These are phyloP conservation scores for Pleurotus cornucopiae DNA, from an alignment of 768 basidiomycete species.

Conservation along the genomic window DNA sequence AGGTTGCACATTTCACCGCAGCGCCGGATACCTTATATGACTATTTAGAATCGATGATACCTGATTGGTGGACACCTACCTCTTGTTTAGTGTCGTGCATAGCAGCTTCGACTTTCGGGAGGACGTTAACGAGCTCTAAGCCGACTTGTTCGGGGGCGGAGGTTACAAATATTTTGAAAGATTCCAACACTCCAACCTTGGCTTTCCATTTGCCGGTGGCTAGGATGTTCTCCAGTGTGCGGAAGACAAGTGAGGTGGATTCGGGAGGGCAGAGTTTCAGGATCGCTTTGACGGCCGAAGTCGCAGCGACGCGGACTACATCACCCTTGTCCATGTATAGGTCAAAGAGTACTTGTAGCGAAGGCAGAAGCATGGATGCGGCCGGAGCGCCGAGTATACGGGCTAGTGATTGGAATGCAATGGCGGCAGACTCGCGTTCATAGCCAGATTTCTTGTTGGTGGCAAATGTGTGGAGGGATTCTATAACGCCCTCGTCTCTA, in stretches of 20 bases:
- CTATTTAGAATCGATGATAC: slow-evolving; percentile 5
- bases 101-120: slow-evolving; percentile 82
- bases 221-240: slow-evolving; percentile 66
- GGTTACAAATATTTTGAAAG: slow-evolving; percentile 70
- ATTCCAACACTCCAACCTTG: slow-evolving; percentile 90
- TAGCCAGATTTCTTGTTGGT: slow-evolving; percentile 84
- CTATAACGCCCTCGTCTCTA: slow-evolving; percentile 61
- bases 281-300: slow-evolving; percentile 76
- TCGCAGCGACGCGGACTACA: slow-evolving; percentile 80
- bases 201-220: slow-evolving; percentile 90
- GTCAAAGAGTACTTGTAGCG: slow-evolving; percentile 75
- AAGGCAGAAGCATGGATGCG: slow-evolving; percentile 73
- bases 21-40: slow-evolving; percentile 69
- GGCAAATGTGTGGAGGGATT: slow-evolving; percentile 63
- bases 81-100: slow-evolving; percentile 98
- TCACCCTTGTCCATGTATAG: slow-evolving; percentile 93
- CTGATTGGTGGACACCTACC: slow-evolving; percentile 37
- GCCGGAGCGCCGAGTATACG: slow-evolving; percentile 62
- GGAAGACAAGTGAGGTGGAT: slow-evolving; percentile 64
- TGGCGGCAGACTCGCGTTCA: slow-evolving; percentile 83
- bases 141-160: slow-evolving; percentile 74
- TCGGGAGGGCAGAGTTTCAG: slow-evolving; percentile 84
- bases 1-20: slow-evolving; percentile 85
- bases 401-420: slow-evolving; percentile 75
- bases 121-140: slow-evolving; percentile 71